Conservation (phyloP, 129 eudicot species). For the Dittrichia graveolens region DNA sequence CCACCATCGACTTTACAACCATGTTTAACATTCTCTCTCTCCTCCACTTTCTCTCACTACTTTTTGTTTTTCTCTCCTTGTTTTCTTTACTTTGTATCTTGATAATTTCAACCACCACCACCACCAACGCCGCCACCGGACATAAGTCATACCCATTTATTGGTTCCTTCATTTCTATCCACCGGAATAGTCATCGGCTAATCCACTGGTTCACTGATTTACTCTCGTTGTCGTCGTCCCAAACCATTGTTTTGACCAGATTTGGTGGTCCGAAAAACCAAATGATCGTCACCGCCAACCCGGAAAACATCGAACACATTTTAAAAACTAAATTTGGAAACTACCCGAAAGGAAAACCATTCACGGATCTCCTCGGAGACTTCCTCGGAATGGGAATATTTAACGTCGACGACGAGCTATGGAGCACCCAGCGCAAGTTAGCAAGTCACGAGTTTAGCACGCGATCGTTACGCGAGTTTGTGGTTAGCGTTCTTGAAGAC, state of each 20-base stretch:
- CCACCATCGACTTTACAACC: constrained; percentile 8
- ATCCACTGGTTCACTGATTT: constrained; percentile 88
- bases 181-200: constrained; percentile 57
- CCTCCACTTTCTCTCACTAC: constrained; percentile 33
- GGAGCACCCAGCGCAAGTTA: constrained; percentile 72
- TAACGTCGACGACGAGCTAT: constrained; percentile 70
- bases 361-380: constrained; percentile 68
- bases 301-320: constrained; percentile 65
- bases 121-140: constrained; percentile 21
- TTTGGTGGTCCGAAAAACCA: constrained; percentile 55
- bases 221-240: constrained; percentile 51
- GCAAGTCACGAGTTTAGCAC: constrained; percentile 75
- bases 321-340: constrained; percentile 65
- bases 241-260: constrained; percentile 52
- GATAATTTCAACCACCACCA: neutral
- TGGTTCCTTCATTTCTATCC: constrained; percentile 60
- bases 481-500: constrained; percentile 53
- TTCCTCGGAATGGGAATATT: constrained; percentile 82
- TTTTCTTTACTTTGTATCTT: constrained; percentile 22
- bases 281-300: constrained; percentile 74
- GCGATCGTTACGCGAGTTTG: constrained; percentile 53
- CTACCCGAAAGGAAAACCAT: constrained; percentile 78
- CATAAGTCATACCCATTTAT: constrained; percentile 54
- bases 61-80: constrained; percentile 24
- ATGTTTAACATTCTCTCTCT: constrained; percentile 31